A percentile compares a stretch with the other conserved stretches of the same genome.
Evolutionary conservation across 2,329 filamentous ascomycete genomes (phyloP).

Genomic region (Venturia aucupariae): DNA sequence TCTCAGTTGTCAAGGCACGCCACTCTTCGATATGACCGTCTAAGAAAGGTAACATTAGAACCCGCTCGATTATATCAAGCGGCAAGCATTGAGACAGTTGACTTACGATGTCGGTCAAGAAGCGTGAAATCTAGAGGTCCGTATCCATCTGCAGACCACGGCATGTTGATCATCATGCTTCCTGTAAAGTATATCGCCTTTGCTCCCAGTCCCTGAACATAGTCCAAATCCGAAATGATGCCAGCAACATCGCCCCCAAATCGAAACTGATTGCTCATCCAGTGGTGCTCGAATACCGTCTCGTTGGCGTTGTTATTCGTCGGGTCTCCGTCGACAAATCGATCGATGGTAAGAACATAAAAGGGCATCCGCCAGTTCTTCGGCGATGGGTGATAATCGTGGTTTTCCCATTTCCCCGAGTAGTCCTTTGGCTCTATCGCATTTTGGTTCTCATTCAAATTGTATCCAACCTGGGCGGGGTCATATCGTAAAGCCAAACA

Average conservation of each 20-base stretch:
- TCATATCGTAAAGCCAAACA: conserved; percentile 4
- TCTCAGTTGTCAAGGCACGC: conserved; percentile 46
- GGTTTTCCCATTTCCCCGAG: conserved; percentile 18
- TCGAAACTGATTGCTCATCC: conserved; percentile 49
- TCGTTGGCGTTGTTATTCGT: conserved; percentile 52
- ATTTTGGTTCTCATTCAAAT: conserved; percentile 5
- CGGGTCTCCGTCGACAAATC: conserved; percentile 51
- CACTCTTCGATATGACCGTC: conserved; percentile 45
- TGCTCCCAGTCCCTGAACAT: conserved; percentile 50
- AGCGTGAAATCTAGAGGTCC: conserved; percentile 48
- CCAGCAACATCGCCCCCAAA: conserved; percentile 51
- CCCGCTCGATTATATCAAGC: background rate
- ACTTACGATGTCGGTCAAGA: conserved; percentile 46
- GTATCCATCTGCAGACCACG: conserved; percentile 55
- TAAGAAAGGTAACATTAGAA: background rate
- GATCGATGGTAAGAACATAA: conserved; percentile 41
- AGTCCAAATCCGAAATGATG: conserved; percentile 52
- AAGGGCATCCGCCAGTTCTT: conserved; percentile 55
- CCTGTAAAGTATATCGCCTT: conserved; percentile 44
- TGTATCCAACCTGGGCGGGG: conserved; percentile 5
- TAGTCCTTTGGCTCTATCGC: background rate
- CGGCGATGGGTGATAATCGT: conserved; percentile 44
- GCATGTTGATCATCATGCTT: conserved; percentile 50
- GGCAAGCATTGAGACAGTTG: background rate
- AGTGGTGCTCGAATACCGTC: conserved; percentile 50